Conservation (phyloP, 495 filamentous ascomycete species). For the Hyaloscypha bicolor region DNA sequence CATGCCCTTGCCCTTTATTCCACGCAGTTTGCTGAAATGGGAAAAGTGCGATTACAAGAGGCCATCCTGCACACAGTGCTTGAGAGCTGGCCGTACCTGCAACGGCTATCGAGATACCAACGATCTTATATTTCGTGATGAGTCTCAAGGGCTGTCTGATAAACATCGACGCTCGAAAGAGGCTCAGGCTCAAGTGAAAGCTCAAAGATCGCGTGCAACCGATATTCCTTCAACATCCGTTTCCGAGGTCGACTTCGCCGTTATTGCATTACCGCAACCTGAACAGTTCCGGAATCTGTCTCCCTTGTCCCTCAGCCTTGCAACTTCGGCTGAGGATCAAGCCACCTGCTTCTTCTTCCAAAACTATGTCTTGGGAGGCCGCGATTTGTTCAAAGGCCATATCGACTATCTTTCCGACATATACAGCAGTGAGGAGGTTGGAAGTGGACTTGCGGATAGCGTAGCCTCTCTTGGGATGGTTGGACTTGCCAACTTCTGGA, state of each 20-base stretch:
- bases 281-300: not conserved
- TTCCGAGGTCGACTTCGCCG: not conserved
- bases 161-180: constrained; percentile 33
- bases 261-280: not conserved
- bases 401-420: constrained; percentile 34
- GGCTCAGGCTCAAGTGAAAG: not conserved
- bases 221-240: not conserved
- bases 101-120: constrained; percentile 71
- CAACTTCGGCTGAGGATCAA: constrained; percentile 39
- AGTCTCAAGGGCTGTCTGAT: constrained; percentile 50
- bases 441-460: constrained; percentile 43
- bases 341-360: constrained; percentile 50
- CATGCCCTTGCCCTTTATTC: not conserved
- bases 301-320: not conserved
- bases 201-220: not conserved
- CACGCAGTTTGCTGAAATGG: not conserved
- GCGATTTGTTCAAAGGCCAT: constrained; percentile 32
- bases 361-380: constrained; percentile 43
- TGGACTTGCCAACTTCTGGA: constrained; percentile 48
- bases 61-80: constrained; percentile 69
- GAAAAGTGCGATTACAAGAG: constrained; percentile 64
- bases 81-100: constrained; percentile 61
- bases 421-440: constrained; percentile 25
- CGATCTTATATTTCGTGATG: constrained; percentile 73
- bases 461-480: constrained; percentile 51